These are phyloP conservation scores for Amborella trichopoda DNA, from an alignment of 164 flowering plant species.

Conservation along the genomic window DNA sequence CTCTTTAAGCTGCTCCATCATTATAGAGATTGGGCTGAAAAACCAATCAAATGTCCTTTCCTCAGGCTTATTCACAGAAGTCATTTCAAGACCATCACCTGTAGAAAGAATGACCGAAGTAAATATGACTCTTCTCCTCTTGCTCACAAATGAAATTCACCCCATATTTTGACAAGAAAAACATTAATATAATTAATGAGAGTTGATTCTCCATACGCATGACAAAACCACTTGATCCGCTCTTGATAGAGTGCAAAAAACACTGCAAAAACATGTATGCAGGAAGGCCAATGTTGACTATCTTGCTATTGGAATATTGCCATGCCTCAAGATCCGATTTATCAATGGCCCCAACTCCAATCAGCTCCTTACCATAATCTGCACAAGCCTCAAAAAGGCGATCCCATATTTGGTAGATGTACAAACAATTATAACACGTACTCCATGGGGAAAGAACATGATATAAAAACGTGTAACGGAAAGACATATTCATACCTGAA, in stretches of 20 bases:
- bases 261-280: constrained; percentile 26
- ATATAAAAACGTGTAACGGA: too few relatives aligned
- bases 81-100: constrained; percentile 26
- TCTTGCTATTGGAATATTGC: constrained; percentile 27
- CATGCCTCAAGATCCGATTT: constrained; percentile 17
- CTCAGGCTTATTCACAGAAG: constrained; percentile 26
- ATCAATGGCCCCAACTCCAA: constrained; percentile 16
- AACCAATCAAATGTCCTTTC: constrained; percentile 39
- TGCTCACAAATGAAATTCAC: too few relatives aligned
- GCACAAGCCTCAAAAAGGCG: constrained; percentile 21
- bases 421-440: too few relatives aligned
- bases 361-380: constrained; percentile 18
- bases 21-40: constrained; percentile 27
- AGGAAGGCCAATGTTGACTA: constrained; percentile 24
- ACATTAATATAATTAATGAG: too few relatives aligned
- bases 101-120: too few relatives aligned
- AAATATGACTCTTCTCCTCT: neutral
- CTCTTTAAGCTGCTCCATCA: constrained; percentile 26
- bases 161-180: too few relatives aligned
- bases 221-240: constrained; percentile 26
- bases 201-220: constrained; percentile 18
- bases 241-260: constrained; percentile 27
- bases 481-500: constrained; percentile 14
- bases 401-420: constrained; percentile 18
- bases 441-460: neutral